Evolutionary conservation across 768 basidiomycete genomes (phyloP).

Genomic region (Amanita muscaria): DNA sequence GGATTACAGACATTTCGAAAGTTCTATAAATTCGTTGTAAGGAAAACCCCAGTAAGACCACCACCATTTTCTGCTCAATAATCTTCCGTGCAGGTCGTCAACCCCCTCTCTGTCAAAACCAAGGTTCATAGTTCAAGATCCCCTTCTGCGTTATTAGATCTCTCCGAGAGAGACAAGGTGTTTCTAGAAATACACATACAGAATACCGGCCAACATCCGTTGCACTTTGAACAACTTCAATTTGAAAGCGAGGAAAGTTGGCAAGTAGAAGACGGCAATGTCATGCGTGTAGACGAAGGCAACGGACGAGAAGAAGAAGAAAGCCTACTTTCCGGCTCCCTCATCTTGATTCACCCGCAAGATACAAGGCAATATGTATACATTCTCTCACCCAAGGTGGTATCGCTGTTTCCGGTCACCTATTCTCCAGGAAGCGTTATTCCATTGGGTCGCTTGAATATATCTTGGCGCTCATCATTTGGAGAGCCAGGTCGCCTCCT

Average conservation of each 20-base stretch:
- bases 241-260: slow-evolving; percentile 69
- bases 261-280: slow-evolving; percentile 49
- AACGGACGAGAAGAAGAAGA: slow-evolving; percentile 16
- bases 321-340: slow-evolving; percentile 50
- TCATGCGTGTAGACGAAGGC: slow-evolving; percentile 21
- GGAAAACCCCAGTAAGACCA: slow-evolving; percentile 20
- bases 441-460: slow-evolving; percentile 80
- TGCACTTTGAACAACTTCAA: slow-evolving; percentile 75
- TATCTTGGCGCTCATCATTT: slow-evolving; percentile 79
- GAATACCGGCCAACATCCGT: slow-evolving; percentile 68
- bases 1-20: slow-evolving; percentile 68
- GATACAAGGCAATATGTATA: slow-evolving; percentile 86
- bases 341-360: slow-evolving; percentile 73
- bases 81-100: slow-evolving; percentile 62
- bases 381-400: slow-evolving; percentile 49
- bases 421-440: slow-evolving; percentile 64
- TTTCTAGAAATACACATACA: slow-evolving; percentile 92
- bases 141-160: slow-evolving; percentile 59
- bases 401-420: slow-evolving; percentile 35
- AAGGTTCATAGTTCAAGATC: slow-evolving; percentile 77
- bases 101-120: slow-evolving; percentile 91
- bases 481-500: slow-evolving; percentile 83
- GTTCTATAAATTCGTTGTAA: slow-evolving; percentile 86
- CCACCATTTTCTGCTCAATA: neutral
- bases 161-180: slow-evolving; percentile 65